phyloP scores from a whole-genome alignment of 2,329 filamentous ascomycete species.

The Clarireedia monteithiana region DNA sequence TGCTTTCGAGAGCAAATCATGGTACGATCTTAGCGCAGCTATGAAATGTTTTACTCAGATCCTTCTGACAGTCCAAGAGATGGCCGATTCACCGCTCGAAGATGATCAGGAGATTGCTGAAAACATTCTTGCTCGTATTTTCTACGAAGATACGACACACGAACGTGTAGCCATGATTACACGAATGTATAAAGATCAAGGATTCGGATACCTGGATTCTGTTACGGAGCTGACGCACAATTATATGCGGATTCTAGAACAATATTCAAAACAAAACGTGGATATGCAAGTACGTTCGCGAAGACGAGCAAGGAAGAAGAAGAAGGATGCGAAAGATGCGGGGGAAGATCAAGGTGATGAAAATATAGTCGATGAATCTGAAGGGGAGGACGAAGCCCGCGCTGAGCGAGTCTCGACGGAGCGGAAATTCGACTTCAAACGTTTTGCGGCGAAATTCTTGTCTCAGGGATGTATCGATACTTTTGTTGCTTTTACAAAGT shows the following conservation, averaged over 20 bases:
- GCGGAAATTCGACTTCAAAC: conserved; percentile 87
- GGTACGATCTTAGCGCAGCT: conserved; percentile 77
- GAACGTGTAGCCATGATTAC: conserved; percentile 77
- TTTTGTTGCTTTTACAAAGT: conserved; percentile 71
- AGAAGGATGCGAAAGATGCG: conserved; percentile 49
- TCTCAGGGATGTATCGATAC: conserved; percentile 83
- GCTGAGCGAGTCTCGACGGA: conserved; percentile 69
- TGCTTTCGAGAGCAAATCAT: conserved; percentile 73
- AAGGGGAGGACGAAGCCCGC: conserved; percentile 65
- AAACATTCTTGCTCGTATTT: conserved; percentile 94
- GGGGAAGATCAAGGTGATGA: conserved; percentile 35
- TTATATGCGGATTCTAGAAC: conserved; percentile 84
- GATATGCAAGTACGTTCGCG: conserved; percentile 89
- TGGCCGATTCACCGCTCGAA: conserved; percentile 74
- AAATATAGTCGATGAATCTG: conserved; percentile 54
- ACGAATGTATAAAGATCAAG: conserved; percentile 84
- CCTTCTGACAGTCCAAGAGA: conserved; percentile 83
- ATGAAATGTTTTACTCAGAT: conserved; percentile 97
- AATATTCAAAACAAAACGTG: conserved; percentile 88
- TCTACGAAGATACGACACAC: conserved; percentile 94
- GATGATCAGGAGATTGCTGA: conserved; percentile 98
- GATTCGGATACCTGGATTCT: conserved; percentile 87
- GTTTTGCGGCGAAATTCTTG: conserved; percentile 73
- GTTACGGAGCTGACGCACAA: conserved; percentile 87
- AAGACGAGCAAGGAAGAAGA: conserved; percentile 64